Base-by-base conservation (phyloP, 1,139 yeast genomes). In the Pichia sp. region DNA sequence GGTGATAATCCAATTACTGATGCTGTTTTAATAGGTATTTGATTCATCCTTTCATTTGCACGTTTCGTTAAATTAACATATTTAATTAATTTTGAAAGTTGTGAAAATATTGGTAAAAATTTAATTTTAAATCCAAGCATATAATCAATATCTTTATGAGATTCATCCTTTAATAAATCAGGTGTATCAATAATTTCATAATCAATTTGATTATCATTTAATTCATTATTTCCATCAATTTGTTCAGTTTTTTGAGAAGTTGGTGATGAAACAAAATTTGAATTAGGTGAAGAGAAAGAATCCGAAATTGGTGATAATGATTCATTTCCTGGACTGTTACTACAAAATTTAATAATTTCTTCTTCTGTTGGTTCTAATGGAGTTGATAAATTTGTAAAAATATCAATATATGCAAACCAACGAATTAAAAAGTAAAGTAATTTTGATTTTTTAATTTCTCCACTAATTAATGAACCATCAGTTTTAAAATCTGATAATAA, bases 331-430 rank as follows among this genome's bases (percentile, higher is more conserved):
- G 37, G 37, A 27, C 22, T 7, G 55, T 55, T 40, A n/a, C 27
- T 31, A 29, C 41, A 41, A 39, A n/a, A 39, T 22, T 47, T 40
- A 2, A 35, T 11, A 8, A 58, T 20, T 22, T 60, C 63, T 2
- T 56, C 53, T 24, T 48, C 35, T 32, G 63, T 51, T 10, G 67
- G 65, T 31, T 57, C 58, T 51, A 65, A 55, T 3, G 68, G 62
- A 0, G 68, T 63, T 3, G 71, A 65, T 30, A 83, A 63, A 1
- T 82, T 74, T 0, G 89, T 87, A 33, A 84, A 71, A 1, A 82
- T 78, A 55, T 83, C 90, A 39, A 82, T 68, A 54, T 82, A 85
- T 0, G 82, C 83, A 57, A 80, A 81, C 84, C 90, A 81, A 46
- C 92, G 65, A 58, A 79, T 69, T 45, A 85, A 64, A 55, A 85